Percentiles rank a stretch among this genome's conserved stretches.
Conservation (phyloP, 139 green algal species). For the Spirogloea muscicola region DNA sequence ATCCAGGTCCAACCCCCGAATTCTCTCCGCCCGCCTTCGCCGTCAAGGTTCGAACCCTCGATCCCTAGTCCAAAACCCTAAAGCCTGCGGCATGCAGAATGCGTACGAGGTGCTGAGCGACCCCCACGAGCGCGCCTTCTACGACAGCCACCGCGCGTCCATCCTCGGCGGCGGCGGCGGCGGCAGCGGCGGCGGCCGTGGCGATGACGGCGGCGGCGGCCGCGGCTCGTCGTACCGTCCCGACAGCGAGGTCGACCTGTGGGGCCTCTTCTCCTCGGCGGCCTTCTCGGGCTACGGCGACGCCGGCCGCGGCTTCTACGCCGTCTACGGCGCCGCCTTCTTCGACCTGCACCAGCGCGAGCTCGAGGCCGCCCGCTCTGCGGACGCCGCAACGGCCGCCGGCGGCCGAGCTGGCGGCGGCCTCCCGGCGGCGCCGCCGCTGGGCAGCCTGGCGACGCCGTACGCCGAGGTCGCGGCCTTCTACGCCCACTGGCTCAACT, state of each 20-base stretch:
- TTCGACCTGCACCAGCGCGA: constrained; percentile 31
- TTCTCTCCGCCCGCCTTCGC: too few relatives aligned
- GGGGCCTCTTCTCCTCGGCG: constrained; percentile 68
- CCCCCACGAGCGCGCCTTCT: constrained; percentile 87
- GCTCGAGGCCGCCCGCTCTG: constrained; percentile 12
- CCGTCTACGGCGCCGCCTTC: constrained; percentile 81
- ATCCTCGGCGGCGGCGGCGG: constrained; percentile 69
- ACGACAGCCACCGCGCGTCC: constrained; percentile 82
- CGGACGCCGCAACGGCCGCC: too few relatives aligned
- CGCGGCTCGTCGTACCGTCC: constrained; percentile 44
- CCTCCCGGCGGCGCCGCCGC: constrained; percentile 21
- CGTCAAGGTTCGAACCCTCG: too few relatives aligned
- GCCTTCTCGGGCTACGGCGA: constrained; percentile 82
- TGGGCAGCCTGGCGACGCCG: constrained; percentile 40
- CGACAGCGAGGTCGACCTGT: constrained; percentile 76
- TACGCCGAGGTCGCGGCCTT: constrained; percentile 69
- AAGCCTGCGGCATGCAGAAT: too few relatives aligned
- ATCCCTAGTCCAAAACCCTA: too few relatives aligned
- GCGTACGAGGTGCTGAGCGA: constrained; percentile 93
- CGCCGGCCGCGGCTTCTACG: constrained; percentile 77
- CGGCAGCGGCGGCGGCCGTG: constrained; percentile 32
- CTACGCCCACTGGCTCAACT: constrained; percentile 79
- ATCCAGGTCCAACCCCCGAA: too few relatives aligned
- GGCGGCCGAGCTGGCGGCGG: neutral
- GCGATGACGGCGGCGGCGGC: constrained; percentile 25